A percentile compares a stretch with the other conserved stretches of the same genome.
phyloP scores from a whole-genome alignment of 2,329 filamentous ascomycete genomes.

The Trichoderma koningii region DNA sequence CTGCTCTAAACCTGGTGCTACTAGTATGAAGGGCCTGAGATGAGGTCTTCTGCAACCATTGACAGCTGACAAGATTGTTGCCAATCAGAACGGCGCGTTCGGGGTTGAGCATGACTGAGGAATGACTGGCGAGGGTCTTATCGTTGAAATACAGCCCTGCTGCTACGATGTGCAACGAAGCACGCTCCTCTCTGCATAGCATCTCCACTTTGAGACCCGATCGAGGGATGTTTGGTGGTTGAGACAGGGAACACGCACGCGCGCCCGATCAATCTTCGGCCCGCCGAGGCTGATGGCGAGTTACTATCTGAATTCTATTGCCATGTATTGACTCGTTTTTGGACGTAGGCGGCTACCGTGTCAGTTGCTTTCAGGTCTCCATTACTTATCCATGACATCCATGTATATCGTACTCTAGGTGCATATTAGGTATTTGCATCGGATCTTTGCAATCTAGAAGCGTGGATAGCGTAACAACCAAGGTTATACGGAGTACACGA shows the following conservation, averaged over 20 bases:
- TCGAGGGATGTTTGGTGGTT: slow-evolving; percentile 5
- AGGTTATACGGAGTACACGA: too few species aligned
- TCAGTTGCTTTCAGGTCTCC: too few species aligned
- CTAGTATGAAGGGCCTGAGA: not conserved
- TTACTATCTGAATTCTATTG: too few species aligned
- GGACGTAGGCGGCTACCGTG: too few species aligned
- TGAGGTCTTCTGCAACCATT: not conserved
- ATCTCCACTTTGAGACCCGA: not conserved
- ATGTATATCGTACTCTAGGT: too few species aligned
- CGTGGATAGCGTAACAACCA: too few species aligned
- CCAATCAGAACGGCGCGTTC: not conserved
- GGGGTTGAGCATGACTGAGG: not conserved
- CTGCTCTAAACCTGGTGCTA: not conserved
- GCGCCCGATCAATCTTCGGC: not conserved
- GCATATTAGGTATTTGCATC: too few species aligned
- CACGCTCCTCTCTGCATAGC: slow-evolving; percentile 1
- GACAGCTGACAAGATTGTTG: not conserved
- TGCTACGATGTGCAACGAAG: not conserved
- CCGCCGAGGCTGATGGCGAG: not conserved
- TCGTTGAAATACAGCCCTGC: not conserved
- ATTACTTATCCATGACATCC: too few species aligned
- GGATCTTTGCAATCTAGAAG: too few species aligned
- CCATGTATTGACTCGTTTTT: too few species aligned
- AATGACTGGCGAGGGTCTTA: not conserved
- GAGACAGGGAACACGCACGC: not conserved